Evolutionary conservation across 306 rosid species (phyloP).

Genomic region (Biancaea sappan): DNA sequence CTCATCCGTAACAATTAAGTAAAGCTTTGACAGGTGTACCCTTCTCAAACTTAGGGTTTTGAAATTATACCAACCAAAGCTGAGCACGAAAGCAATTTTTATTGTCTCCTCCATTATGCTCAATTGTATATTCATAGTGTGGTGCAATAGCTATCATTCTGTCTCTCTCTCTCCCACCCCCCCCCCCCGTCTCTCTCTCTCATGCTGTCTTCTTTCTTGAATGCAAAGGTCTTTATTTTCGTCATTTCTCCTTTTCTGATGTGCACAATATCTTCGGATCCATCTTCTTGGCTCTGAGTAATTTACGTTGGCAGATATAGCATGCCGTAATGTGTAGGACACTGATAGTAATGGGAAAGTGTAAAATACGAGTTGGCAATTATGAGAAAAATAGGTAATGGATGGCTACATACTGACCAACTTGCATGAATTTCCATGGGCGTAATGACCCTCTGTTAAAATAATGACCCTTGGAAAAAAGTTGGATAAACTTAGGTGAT

Average conservation of each 20-base stretch:
- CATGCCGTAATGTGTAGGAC: background rate
- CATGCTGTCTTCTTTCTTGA: constrained; percentile 26
- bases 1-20: constrained; percentile 62
- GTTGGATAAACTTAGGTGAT: no score
- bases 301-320: background rate
- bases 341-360: no score
- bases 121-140: constrained; percentile 37
- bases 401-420: background rate
- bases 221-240: constrained; percentile 17
- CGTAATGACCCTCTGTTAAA: background rate
- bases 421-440: background rate
- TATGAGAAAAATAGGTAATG: background rate
- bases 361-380: background rate
- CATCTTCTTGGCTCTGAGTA: constrained; percentile 14
- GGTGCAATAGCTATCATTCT: constrained; percentile 48
- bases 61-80: constrained; percentile 36
- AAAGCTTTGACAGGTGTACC: constrained; percentile 41
- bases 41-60: constrained; percentile 28
- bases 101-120: constrained; percentile 29
- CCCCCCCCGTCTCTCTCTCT: constrained; percentile 26
- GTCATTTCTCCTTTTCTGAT: background rate
- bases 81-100: constrained; percentile 36
- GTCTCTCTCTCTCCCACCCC: constrained; percentile 24
- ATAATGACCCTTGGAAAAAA: background rate
- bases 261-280: background rate